These are phyloP conservation scores for Colletotrichum echinochloae DNA, from an alignment of 2,329 filamentous ascomycete species.

Conservation along the genomic window DNA sequence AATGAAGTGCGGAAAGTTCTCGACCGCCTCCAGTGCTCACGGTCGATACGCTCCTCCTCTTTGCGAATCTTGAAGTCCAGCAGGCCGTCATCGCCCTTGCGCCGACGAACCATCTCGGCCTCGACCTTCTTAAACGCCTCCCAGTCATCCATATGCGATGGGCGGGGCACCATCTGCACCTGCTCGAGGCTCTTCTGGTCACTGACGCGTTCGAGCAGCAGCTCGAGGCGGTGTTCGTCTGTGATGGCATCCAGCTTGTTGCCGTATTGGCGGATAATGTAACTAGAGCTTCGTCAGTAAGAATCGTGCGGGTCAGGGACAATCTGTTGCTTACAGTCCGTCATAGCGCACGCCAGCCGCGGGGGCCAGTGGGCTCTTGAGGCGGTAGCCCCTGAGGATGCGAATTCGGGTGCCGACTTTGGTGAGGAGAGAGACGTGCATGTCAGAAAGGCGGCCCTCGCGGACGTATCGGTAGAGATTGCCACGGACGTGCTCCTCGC, in stretches of 20 bases:
- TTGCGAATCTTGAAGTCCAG: constrained; percentile 40
- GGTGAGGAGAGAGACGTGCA: constrained; percentile 61
- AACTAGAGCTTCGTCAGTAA: constrained; percentile 51
- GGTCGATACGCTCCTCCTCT: constrained; percentile 40
- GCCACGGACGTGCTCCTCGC: constrained; percentile 56
- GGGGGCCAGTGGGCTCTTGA: constrained; percentile 65
- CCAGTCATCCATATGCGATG: constrained; percentile 70
- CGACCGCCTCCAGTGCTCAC: constrained; percentile 40
- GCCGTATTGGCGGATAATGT: constrained; percentile 62
- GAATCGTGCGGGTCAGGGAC: background rate
- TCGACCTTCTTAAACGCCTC: constrained; percentile 57
- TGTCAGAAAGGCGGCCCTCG: constrained; percentile 57
- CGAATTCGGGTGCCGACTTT: constrained; percentile 63
- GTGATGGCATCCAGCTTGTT: constrained; percentile 54
- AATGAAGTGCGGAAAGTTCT: constrained; percentile 38
- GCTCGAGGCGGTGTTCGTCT: constrained; percentile 56
- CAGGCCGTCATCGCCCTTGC: constrained; percentile 37
- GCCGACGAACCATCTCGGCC: constrained; percentile 37
- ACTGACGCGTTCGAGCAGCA: constrained; percentile 59
- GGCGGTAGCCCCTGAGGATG: constrained; percentile 63
- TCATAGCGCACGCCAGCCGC: constrained; percentile 67
- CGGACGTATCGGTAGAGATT: constrained; percentile 58
- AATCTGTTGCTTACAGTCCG: constrained; percentile 60
- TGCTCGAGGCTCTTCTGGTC: constrained; percentile 57
- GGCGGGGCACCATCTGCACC: constrained; percentile 60